Conservation (phyloP, 805 yeast species). For the Yarrowia sp. region DNA sequence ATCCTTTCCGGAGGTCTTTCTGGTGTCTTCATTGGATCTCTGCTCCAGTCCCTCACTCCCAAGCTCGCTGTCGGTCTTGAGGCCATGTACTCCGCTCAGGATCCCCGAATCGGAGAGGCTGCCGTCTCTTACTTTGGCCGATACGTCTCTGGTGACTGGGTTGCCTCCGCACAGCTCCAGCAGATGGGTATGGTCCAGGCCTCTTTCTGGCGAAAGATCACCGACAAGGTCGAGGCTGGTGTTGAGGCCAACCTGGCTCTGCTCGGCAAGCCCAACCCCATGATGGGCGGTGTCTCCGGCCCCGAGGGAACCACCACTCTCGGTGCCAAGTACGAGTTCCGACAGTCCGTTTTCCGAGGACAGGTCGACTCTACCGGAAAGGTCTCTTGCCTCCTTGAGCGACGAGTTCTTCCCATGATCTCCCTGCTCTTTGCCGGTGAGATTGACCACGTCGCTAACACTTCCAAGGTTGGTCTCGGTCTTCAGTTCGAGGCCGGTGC, state of each 20-base stretch:
- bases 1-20: constrained; percentile 69
- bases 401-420: constrained; percentile 87
- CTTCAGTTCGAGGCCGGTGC: constrained; percentile 94
- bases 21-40: constrained; percentile 90
- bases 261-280: constrained; percentile 38
- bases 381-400: constrained; percentile 86
- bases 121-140: constrained; percentile 88
- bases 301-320: constrained; percentile 89
- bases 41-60: constrained; percentile 84
- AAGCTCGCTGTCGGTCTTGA: constrained; percentile 86
- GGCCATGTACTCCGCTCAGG: constrained; percentile 69
- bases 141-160: constrained; percentile 85
- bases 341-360: constrained; percentile 94
- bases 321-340: constrained; percentile 97
- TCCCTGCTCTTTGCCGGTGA: constrained; percentile 88
- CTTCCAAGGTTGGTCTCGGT: constrained; percentile 88
- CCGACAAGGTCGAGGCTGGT: constrained; percentile 76
- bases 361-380: constrained; percentile 89
- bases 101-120: constrained; percentile 72
- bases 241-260: constrained; percentile 38
- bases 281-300: constrained; percentile 78
- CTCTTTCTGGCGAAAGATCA: constrained; percentile 90
- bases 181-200: constrained; percentile 88
- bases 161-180: constrained; percentile 88
- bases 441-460: constrained; percentile 77